Percentiles rank a stretch among this genome's conserved stretches.
Conservation (phyloP, 2,329 filamentous ascomycete species). For the Colletotrichum salicis region DNA sequence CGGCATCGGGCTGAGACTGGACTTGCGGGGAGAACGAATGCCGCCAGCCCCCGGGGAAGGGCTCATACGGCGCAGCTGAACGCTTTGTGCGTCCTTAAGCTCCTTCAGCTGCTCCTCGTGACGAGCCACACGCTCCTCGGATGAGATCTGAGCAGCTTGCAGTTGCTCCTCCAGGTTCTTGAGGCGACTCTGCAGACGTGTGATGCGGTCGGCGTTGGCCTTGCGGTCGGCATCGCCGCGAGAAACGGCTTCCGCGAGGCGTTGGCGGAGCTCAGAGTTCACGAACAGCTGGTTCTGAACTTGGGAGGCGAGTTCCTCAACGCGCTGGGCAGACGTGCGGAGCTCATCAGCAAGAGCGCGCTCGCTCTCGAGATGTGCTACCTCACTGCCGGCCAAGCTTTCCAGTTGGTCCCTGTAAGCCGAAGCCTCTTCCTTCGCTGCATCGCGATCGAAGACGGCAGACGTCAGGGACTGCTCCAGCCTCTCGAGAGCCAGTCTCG, state of each 20-base stretch:
- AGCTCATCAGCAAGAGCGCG: conserved; percentile 75
- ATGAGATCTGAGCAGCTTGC: conserved; percentile 82
- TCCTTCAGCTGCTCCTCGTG: conserved; percentile 87
- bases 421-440: conserved; percentile 73
- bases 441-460: conserved; percentile 77
- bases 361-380: conserved; percentile 67
- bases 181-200: conserved; percentile 82
- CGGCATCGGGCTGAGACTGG: conserved; percentile 48
- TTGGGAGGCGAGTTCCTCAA: conserved; percentile 82
- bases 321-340: conserved; percentile 76
- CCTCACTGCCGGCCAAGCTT: conserved; percentile 66
- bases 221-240: conserved; percentile 88
- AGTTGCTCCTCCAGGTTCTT: conserved; percentile 86
- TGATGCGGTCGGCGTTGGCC: conserved; percentile 83
- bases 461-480: conserved; percentile 76
- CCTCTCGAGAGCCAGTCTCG: conserved; percentile 69
- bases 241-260: conserved; percentile 81
- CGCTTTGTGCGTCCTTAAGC: conserved; percentile 80
- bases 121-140: conserved; percentile 82
- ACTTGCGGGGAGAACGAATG: conserved; percentile 45
- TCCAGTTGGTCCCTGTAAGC: conserved; percentile 71
- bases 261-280: conserved; percentile 79
- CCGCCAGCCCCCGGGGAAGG: conserved; percentile 46
- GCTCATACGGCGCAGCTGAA: conserved; percentile 80
- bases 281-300: conserved; percentile 83